phyloP scores from a whole-genome alignment of 257 asterid species.

The Salvia miltiorrhiza region DNA sequence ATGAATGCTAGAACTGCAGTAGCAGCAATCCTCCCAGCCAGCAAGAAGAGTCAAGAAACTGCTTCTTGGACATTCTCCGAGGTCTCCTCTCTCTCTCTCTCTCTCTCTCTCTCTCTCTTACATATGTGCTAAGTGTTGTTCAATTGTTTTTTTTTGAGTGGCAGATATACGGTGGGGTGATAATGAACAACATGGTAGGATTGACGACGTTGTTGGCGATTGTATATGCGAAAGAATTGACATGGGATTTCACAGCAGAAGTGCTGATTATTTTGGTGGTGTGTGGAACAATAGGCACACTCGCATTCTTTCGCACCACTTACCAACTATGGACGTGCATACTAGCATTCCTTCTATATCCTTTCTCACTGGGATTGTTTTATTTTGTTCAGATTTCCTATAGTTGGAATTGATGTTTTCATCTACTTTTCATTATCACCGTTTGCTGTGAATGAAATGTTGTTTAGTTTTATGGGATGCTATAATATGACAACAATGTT shows the following conservation, averaged over 20 bases:
- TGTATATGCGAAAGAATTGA: constrained; percentile 50
- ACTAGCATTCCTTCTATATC: constrained; percentile 50
- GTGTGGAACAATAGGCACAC: constrained; percentile 36
- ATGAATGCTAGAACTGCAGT: constrained; percentile 44
- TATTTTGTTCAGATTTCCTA: constrained; percentile 36
- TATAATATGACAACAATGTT: too few species aligned
- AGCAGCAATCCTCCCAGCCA: constrained; percentile 50
- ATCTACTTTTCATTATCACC: too few species aligned
- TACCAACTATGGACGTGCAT: constrained; percentile 57
- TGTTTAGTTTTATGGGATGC: too few species aligned
- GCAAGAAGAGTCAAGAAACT: constrained; percentile 41
- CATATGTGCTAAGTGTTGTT: too few species aligned
- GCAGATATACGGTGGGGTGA: constrained; percentile 28
- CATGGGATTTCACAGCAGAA: constrained; percentile 65
- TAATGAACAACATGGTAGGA: constrained; percentile 60
- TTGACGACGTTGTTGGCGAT: constrained; percentile 45
- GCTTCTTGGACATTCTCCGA: constrained; percentile 68
- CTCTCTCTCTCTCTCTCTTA: constrained; percentile 7
- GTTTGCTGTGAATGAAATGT: too few species aligned
- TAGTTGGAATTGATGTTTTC: constrained; percentile 28
- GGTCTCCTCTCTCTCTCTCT: constrained; percentile 29
- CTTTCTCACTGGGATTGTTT: constrained; percentile 41
- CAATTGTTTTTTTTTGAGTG: too few species aligned
- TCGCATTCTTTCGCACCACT: constrained; percentile 37
- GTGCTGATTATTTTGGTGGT: constrained; percentile 44